Evolutionary conservation across 2,329 filamentous ascomycete genomes (phyloP), one percentile per base, ranked within the genome.

Genomic region (Neoscytalidium dimidiatum): DNA sequence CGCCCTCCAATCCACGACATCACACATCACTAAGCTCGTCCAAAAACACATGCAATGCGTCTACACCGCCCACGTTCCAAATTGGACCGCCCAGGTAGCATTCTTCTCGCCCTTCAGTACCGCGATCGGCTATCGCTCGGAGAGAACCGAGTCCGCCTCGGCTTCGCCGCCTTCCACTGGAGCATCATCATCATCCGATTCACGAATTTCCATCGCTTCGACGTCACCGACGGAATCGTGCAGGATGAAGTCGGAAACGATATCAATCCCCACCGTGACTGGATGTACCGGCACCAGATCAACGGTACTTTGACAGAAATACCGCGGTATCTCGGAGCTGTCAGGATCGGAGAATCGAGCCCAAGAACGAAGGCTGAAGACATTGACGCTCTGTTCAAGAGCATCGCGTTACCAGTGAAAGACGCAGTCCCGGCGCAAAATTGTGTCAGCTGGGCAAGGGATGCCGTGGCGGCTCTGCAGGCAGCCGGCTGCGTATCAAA

Each of bases 181-280:
- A 58, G 53, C 53, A 58, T 43, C 35, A 23, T 53, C 28, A 38
- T 35, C 38, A 8, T 11, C 53, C 4, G n/a, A 14, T 1, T 21
- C 13, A 11, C 33, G 11, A 19, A 28, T 9, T n/a, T 43, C 35
- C 53, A 58, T 33, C 53, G 53, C 53, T 44, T 58, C 53, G 35
- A 58, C 26, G 53, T 58, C 33, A 58, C 53, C 17, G 53, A 43
- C 31, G 53, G 53, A 19, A 43, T 58, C 28, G 35, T 57, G 7
- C 13, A 38, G 11, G 7, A 57, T 13, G 33, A 57, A 4, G 31
- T 9, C n/a, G 33, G 33, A n/a, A 57, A 23, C 19, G 31, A 41
- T 33, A n/a, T 43, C 35, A 57, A 58, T 3, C 21, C 35, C 7
- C 14, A 9, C 13, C 53, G 53, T 35, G 31, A 58, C 23, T 58